A percentile compares a stretch with the other conserved stretches of the same genome.
phyloP scores from a whole-genome alignment of 169 alveolate genomes.

The Eimeria necatrix region DNA sequence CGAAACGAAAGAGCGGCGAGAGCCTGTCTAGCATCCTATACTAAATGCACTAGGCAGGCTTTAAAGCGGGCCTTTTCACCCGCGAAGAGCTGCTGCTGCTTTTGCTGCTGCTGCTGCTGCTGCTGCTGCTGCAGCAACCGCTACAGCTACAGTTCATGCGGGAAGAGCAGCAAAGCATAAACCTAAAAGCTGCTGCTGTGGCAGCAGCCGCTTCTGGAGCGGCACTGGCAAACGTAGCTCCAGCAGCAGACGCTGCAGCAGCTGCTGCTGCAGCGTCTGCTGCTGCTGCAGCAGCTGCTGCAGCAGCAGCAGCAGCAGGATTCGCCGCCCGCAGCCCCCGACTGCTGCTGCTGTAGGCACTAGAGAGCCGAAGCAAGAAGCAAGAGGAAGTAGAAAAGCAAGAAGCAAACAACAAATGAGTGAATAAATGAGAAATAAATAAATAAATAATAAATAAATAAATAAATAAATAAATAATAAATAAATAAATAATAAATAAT shows the following conservation, averaged over 20 bases:
- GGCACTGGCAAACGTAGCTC: neutral
- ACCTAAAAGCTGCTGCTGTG: neutral
- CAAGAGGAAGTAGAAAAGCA: neutral
- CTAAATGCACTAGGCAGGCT: too few species aligned
- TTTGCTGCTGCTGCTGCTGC: neutral
- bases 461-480: too few species aligned
- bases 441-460: neutral
- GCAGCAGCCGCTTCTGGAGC: constrained; percentile 21
- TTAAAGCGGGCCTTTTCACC: neutral
- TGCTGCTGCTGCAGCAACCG: neutral
- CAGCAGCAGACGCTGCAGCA: neutral
- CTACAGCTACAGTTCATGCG: neutral
- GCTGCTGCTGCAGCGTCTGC: neutral
- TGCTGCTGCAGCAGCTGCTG: constrained; percentile 58
- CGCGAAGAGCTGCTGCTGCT: neutral
- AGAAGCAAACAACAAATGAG: neutral
- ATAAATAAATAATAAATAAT: too few species aligned
- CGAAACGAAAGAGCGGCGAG: too few species aligned
- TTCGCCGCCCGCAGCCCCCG: neutral
- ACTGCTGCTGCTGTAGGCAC: neutral
- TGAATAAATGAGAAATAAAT: neutral
- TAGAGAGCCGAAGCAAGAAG: neutral
- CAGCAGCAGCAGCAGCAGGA: constrained; percentile 1
- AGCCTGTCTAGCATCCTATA: too few species aligned
- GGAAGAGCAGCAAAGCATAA: neutral